Percentiles rank a stretch among this genome's conserved stretches.
phyloP scores from a whole-genome alignment of 768 basidiomycete genomes.

The Lentinula sp. region DNA sequence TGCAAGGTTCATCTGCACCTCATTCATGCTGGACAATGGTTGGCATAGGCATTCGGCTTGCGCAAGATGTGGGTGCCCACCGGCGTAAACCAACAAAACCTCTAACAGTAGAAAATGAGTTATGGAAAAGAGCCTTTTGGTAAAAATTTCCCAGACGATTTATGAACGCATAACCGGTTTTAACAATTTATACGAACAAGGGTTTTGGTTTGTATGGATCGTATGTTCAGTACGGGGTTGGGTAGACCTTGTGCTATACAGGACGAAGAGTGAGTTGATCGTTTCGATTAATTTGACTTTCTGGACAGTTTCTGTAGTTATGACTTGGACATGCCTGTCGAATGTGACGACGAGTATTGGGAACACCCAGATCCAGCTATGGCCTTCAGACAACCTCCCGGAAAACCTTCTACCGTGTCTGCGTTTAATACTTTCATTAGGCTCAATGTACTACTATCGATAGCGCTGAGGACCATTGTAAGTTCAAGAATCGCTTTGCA shows the following conservation, averaged over 20 bases:
- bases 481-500: conserved; percentile 4
- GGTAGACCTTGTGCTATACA: conserved; percentile 53
- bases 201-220: conserved; percentile 11
- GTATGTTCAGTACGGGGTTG: conserved; percentile 27
- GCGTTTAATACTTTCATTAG: conserved; percentile 36
- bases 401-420: conserved; percentile 29
- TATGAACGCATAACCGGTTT: neutral
- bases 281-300: neutral
- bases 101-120: conserved; percentile 8
- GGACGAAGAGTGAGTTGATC: conserved; percentile 45
- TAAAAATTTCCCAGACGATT: neutral
- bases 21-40: conserved; percentile 66
- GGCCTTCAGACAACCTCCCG: conserved; percentile 43
- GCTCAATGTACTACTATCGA: conserved; percentile 40
- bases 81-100: conserved; percentile 19
- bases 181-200: neutral
- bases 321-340: conserved; percentile 43
- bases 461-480: conserved; percentile 39
- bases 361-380: conserved; percentile 26
- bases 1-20: conserved; percentile 53
- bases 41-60: conserved; percentile 46
- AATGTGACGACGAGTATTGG: conserved; percentile 50
- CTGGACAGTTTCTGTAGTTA: conserved; percentile 23
- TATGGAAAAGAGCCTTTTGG: conserved; percentile 14
- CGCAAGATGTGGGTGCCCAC: conserved; percentile 50